Evolutionary conservation across 2,329 filamentous ascomycete species (phyloP), one percentile per base, ranked within the genome.

Genomic region (Aschersonia sp.): DNA sequence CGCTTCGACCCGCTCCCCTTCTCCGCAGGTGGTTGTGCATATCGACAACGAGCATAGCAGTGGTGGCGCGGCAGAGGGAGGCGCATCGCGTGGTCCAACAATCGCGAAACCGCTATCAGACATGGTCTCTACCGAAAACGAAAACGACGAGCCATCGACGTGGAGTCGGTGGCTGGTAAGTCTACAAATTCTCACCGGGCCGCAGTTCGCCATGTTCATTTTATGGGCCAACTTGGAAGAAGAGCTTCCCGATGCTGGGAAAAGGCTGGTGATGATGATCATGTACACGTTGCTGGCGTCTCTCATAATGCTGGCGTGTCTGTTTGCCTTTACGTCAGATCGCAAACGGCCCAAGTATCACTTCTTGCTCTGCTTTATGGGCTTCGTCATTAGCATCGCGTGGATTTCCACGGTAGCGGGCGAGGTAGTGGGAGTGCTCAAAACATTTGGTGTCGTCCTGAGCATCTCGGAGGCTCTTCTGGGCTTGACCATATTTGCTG

Each of bases 341-440:
- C 71, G 78, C 45, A 75, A 73, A 35, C 80, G 82, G 31, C 84
- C 86, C 0, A 78, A 74, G 52, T 86, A 86, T 63, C 84, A 89
- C 50, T 83, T 82, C 45, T 59, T 91, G 30, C 73, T 97, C 44
- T 94, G 89, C 60, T 87, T 95, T 58, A 70, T 94, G 38, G 92
- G 94, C 5, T 98, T 98, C 60, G 71, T 84, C 6, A 94, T 97
- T 50, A 82, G 85, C 52, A 92, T 97, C 49, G 85, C 87, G 30
- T 98, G 94, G 92, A 96, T 97, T 56, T 92, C 88, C 40, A 92
- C 88, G 1, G 89, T 98, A 56, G 91, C 92, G 2, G 87, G 88
- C 38, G 91, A 98, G 68, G 92, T 98, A 4, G 92, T 98, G 4
- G 89, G 88, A 32, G 85, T 96, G 5, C 75, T 98, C 53, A 97